Evolutionary conservation across 805 yeast genomes (phyloP).

Genomic region (Saturnispora mendoncae): DNA sequence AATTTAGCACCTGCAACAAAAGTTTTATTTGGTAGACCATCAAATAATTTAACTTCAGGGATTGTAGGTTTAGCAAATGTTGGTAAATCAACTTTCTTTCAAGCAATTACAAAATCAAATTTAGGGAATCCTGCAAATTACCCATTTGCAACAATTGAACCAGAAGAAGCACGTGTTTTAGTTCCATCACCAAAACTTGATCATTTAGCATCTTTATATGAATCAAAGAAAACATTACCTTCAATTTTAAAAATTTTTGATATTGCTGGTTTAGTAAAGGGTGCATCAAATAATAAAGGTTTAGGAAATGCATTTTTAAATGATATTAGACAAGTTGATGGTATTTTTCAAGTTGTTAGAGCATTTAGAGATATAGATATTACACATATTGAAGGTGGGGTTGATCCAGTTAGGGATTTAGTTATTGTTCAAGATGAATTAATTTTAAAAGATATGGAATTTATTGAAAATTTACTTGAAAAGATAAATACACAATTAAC

Average conservation of each 20-base stretch:
- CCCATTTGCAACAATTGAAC: slow-evolving; percentile 72
- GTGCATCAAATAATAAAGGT: slow-evolving; percentile 59
- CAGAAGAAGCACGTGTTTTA: slow-evolving; percentile 52
- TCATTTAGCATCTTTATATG: slow-evolving; percentile 38
- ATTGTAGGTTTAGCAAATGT: slow-evolving; percentile 60
- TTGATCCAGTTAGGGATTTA: slow-evolving; percentile 57
- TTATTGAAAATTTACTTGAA: slow-evolving; percentile 52
- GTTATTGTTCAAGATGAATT: slow-evolving; percentile 58
- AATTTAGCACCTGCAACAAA: slow-evolving; percentile 5
- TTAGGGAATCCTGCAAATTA: slow-evolving; percentile 63
- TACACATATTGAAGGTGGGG: slow-evolving; percentile 55
- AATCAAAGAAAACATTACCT: slow-evolving; percentile 43
- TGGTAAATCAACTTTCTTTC: slow-evolving; percentile 51
- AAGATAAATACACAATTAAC: slow-evolving; percentile 65
- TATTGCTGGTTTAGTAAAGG: slow-evolving; percentile 62
- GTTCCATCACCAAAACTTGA: slow-evolving; percentile 46
- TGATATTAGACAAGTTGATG: slow-evolving; percentile 64
- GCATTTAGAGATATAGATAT: slow-evolving; percentile 57
- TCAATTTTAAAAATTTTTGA: slow-evolving; percentile 52
- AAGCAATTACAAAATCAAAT: slow-evolving; percentile 50
- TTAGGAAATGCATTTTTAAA: slow-evolving; percentile 65
- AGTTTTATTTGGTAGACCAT: slow-evolving; percentile 27
- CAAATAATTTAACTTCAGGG: slow-evolving; percentile 34
- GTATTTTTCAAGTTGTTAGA: slow-evolving; percentile 60
- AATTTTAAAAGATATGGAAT: slow-evolving; percentile 59